phyloP scores from a whole-genome alignment of 306 rosid genomes.

The Citrullus colocynthis region DNA sequence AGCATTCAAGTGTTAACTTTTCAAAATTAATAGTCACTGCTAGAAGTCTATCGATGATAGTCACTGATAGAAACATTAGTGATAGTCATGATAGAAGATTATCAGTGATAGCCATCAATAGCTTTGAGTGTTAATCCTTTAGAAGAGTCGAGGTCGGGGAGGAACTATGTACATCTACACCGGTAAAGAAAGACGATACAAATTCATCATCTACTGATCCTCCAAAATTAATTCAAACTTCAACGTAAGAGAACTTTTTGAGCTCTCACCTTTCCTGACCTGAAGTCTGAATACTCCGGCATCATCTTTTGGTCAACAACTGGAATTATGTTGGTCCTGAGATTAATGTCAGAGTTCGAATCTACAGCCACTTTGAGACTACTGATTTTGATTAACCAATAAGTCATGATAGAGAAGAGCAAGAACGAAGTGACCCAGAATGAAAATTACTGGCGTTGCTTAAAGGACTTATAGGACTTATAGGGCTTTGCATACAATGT shows the following conservation, averaged over 20 bases:
- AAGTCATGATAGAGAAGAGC: not conserved
- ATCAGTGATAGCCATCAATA: too few relatives aligned
- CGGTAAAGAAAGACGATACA: not conserved
- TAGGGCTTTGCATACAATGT: constrained; percentile 9
- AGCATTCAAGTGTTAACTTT: too few relatives aligned
- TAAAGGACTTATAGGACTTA: constrained; percentile 17
- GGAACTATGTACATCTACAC: not conserved
- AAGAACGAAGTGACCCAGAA: not conserved
- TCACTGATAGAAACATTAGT: too few relatives aligned
- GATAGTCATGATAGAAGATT: too few relatives aligned
- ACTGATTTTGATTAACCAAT: not conserved
- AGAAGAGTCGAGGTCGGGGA: not conserved
- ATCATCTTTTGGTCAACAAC: not conserved
- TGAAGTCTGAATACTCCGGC: not conserved
- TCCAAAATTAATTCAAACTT: not conserved
- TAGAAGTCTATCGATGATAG: too few relatives aligned
- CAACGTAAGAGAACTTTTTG: not conserved
- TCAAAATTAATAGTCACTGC: too few relatives aligned
- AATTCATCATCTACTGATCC: constrained; percentile 1
- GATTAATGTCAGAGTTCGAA: not conserved
- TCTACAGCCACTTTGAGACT: not conserved
- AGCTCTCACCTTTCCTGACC: not conserved
- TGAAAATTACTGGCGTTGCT: constrained; percentile 16
- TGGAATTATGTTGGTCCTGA: not conserved
- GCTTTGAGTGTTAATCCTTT: too few relatives aligned